These are phyloP conservation scores for Dendrobium officinale DNA, from an alignment of 106 monocot species.

Conservation along the genomic window DNA sequence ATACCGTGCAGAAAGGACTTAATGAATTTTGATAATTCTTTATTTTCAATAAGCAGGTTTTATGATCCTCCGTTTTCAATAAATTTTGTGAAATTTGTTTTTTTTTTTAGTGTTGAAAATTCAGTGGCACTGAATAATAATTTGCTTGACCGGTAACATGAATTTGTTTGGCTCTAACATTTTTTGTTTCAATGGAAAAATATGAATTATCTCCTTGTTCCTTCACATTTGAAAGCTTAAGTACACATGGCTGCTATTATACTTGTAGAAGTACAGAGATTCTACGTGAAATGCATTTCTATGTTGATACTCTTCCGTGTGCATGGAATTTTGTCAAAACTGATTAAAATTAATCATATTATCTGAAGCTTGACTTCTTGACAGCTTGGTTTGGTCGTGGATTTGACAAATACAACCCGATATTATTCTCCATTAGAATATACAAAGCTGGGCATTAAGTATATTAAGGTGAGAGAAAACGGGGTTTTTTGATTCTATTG, in stretches of 20 bases:
- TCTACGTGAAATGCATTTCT: neutral
- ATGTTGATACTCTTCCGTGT: neutral
- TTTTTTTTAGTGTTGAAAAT: neutral
- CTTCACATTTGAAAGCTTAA: neutral
- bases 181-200: neutral
- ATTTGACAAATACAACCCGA: slow-evolving; percentile 87
- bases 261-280: neutral
- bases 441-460: slow-evolving; percentile 77
- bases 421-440: slow-evolving; percentile 80
- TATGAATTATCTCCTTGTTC: neutral
- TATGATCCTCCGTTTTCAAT: no score
- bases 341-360: neutral
- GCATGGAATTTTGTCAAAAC: neutral
- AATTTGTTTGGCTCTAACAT: neutral
- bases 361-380: slow-evolving; percentile 4
- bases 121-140: neutral
- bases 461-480: slow-evolving; percentile 60
- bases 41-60: no score
- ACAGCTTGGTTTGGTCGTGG: slow-evolving; percentile 88
- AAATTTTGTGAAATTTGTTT: neutral
- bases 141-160: neutral
- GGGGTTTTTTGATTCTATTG: neutral
- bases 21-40: no score
- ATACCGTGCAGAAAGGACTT: no score
- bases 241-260: neutral